These are phyloP conservation scores for Epipyxis sp. DNA, from an alignment of 108 stramenopile genomes.

Conservation along the genomic window DNA sequence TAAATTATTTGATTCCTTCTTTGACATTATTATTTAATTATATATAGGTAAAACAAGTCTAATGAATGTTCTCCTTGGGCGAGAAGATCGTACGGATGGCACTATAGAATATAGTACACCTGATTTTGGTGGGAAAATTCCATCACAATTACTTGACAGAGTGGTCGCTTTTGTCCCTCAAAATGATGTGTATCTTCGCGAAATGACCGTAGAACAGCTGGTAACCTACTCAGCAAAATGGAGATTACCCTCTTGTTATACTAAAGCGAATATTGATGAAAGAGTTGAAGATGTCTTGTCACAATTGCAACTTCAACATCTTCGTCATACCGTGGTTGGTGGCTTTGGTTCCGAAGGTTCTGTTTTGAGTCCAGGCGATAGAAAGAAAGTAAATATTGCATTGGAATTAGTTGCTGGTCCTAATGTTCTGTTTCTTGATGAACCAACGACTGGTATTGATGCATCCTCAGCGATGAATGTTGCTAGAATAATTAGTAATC, in stretches of 20 bases:
- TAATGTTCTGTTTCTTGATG: conserved; percentile 55
- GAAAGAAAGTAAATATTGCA: conserved; percentile 68
- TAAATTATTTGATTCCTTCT: background rate
- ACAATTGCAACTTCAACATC: conserved; percentile 8
- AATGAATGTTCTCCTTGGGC: conserved; percentile 9
- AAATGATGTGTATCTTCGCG: conserved; percentile 31
- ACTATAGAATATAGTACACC: background rate
- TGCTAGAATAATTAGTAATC: conserved; percentile 48
- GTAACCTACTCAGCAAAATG: background rate
- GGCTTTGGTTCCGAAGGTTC: background rate
- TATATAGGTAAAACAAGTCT: conserved; percentile 11
- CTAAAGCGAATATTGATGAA: background rate
- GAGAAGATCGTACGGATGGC: background rate
- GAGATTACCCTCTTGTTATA: background rate
- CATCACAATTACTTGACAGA: background rate
- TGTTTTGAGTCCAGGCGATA: conserved; percentile 42
- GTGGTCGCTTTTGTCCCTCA: conserved; percentile 36
- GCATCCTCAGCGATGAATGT: conserved; percentile 54
- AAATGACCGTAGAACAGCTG: conserved; percentile 30
- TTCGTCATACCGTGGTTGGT: conserved; percentile 16
- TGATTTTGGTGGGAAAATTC: background rate
- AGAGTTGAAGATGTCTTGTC: conserved; percentile 28
- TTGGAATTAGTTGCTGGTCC: conserved; percentile 63
- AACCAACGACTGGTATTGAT: conserved; percentile 58
- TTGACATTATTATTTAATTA: background rate